A percentile compares a stretch with the other conserved stretches of the same genome.
phyloP scores from a whole-genome alignment of 768 basidiomycete genomes.

The Vararia minispora region DNA sequence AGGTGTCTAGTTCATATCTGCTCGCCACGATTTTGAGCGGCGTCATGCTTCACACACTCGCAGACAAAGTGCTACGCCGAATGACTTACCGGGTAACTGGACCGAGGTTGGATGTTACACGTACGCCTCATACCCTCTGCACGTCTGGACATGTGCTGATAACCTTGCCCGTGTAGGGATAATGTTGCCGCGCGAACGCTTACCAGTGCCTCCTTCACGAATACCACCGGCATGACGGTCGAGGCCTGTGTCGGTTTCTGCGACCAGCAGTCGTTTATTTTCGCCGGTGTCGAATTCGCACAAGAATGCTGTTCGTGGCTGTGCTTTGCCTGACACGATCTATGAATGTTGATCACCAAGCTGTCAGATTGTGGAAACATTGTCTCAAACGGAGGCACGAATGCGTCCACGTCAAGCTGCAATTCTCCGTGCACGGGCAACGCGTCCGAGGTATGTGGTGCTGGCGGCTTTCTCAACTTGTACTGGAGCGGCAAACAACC shows the following conservation, averaged over 20 bases:
- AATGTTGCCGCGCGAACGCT: slow-evolving; percentile 49
- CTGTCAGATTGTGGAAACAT: slow-evolving; percentile 53
- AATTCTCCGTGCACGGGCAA: slow-evolving; percentile 53
- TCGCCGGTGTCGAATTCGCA: slow-evolving; percentile 61
- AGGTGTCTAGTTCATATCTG: neutral
- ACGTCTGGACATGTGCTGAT: slow-evolving; percentile 15
- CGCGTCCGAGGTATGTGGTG: slow-evolving; percentile 47
- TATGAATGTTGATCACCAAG: slow-evolving; percentile 3
- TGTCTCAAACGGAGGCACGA: slow-evolving; percentile 34
- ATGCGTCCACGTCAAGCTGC: slow-evolving; percentile 41
- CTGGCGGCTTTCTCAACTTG: slow-evolving; percentile 44
- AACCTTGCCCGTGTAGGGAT: slow-evolving; percentile 35
- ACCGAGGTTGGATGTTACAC: slow-evolving; percentile 49
- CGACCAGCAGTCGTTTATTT: slow-evolving; percentile 36
- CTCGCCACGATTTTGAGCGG: slow-evolving; percentile 3
- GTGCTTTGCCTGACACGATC: slow-evolving; percentile 2
- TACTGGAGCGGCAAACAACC: slow-evolving; percentile 53
- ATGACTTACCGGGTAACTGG: slow-evolving; percentile 45
- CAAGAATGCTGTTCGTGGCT: slow-evolving; percentile 50
- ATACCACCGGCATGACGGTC: slow-evolving; percentile 48
- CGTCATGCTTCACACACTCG: slow-evolving; percentile 1
- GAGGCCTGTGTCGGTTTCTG: slow-evolving; percentile 38
- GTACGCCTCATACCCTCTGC: slow-evolving; percentile 24
- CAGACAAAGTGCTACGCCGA: slow-evolving; percentile 21
- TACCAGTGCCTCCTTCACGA: slow-evolving; percentile 31